Conservation (phyloP, 2,329 filamentous ascomycete species). For the Aspergillus fijiensis region DNA sequence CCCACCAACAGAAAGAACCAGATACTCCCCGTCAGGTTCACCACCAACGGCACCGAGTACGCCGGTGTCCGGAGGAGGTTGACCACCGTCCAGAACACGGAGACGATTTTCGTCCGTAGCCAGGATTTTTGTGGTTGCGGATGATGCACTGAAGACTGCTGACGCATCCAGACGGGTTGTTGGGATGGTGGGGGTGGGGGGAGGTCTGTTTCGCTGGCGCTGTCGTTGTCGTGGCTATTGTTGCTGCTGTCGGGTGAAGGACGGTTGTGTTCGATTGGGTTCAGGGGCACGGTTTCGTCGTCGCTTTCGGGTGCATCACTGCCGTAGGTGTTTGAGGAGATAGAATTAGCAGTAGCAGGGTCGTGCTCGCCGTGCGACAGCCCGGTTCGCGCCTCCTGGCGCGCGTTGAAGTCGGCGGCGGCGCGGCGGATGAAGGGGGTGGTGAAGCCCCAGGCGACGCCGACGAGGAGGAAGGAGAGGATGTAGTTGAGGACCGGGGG, state of each 20-base stretch:
- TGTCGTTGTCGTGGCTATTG: constrained; percentile 11
- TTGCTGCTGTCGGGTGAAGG: constrained; percentile 7
- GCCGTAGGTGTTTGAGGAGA: constrained; percentile 6
- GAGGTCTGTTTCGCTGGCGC: constrained; percentile 12
- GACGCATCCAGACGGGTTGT: constrained; percentile 25
- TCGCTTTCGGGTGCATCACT: not conserved
- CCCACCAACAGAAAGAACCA: constrained; percentile 98
- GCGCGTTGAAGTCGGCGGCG: constrained; percentile 70
- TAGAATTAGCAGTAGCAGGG: not conserved
- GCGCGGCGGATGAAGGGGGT: constrained; percentile 89
- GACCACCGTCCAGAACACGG: constrained; percentile 69
- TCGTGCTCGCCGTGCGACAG: constrained; percentile 17
- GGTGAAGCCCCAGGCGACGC: constrained; percentile 88
- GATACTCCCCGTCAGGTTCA: constrained; percentile 89
- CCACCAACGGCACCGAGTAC: constrained; percentile 78
- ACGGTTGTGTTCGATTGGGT: not conserved
- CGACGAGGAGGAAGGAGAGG: constrained; percentile 84
- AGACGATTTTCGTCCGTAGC: constrained; percentile 62
- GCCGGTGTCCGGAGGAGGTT: constrained; percentile 78
- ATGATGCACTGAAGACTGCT: not conserved
- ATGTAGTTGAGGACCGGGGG: constrained; percentile 70
- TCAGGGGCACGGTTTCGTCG: not conserved
- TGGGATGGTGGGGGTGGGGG: constrained; percentile 1
- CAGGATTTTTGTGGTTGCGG: constrained; percentile 45
- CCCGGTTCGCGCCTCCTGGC: constrained; percentile 32